These are phyloP conservation scores for Cenchrus americanus DNA, from an alignment of 176 grass and related monocot species.

Conservation along the genomic window DNA sequence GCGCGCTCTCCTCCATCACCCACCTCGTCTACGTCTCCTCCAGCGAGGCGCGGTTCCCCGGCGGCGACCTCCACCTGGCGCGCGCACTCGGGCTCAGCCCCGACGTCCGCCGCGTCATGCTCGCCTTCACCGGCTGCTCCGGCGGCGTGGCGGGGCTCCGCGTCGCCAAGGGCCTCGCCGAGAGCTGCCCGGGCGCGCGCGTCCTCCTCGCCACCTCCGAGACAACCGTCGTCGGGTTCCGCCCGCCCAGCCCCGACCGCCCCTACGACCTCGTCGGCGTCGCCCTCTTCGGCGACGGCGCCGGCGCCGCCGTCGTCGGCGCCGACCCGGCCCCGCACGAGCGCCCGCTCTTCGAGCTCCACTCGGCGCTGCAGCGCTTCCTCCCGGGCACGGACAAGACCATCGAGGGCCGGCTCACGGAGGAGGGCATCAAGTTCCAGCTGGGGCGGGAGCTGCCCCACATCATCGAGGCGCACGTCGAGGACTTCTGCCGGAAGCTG, in stretches of 20 bases:
- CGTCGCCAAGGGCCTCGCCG: slow-evolving; percentile 76
- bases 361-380: slow-evolving; percentile 57
- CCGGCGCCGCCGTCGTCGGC: slow-evolving; percentile 62
- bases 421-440: slow-evolving; percentile 87
- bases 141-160: slow-evolving; percentile 81
- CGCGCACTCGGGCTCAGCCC: slow-evolving; percentile 63
- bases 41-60: slow-evolving; percentile 70
- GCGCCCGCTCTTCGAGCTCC: slow-evolving; percentile 69
- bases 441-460: slow-evolving; percentile 74
- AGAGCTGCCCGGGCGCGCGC: slow-evolving; percentile 54
- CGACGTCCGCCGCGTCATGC: slow-evolving; percentile 78
- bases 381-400: slow-evolving; percentile 71
- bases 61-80: slow-evolving; percentile 77
- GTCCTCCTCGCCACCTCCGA: slow-evolving; percentile 81
- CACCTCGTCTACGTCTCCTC: slow-evolving; percentile 87
- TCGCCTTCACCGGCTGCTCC: slow-evolving; percentile 74
- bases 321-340: slow-evolving; percentile 41
- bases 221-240: slow-evolving; percentile 77
- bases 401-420: slow-evolving; percentile 73
- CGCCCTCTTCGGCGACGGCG: slow-evolving; percentile 85
- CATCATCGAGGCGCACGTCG: slow-evolving; percentile 73
- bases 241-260: slow-evolving; percentile 66
- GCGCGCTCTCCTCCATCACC: slow-evolving; percentile 54
- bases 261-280: slow-evolving; percentile 87
- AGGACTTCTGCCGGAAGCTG: slow-evolving; percentile 73